Evolutionary conservation across 768 basidiomycete genomes (phyloP).

Genomic region (Xerocomellus chrysenteron): DNA sequence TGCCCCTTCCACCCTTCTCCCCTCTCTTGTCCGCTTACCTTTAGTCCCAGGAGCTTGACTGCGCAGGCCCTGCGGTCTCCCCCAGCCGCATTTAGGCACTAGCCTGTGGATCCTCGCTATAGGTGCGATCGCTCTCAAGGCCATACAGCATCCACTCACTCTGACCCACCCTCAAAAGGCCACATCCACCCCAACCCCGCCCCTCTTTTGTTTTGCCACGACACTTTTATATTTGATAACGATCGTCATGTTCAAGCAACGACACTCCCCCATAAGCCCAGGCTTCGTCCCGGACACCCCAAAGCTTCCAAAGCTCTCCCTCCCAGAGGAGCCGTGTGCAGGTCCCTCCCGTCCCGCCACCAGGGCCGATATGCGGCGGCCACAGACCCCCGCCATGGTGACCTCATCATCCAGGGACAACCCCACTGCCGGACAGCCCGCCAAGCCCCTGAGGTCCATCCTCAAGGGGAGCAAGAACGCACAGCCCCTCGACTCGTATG

Average conservation of each 20-base stretch:
- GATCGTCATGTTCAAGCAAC: slow-evolving; percentile 29
- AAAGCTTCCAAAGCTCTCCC: slow-evolving; percentile 14
- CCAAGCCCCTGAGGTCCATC: slow-evolving; percentile 29
- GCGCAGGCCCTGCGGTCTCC: slow-evolving; percentile 27
- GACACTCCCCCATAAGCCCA: slow-evolving; percentile 14
- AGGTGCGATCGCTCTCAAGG: slow-evolving; percentile 9
- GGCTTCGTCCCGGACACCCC: slow-evolving; percentile 22
- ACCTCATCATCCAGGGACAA: slow-evolving; percentile 19
- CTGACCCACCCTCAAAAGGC: neutral
- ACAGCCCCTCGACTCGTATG: slow-evolving; percentile 23
- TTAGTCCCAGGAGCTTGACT: slow-evolving; percentile 21
- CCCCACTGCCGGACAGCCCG: slow-evolving; percentile 22
- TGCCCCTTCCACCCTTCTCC: neutral
- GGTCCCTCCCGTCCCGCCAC: slow-evolving; percentile 16
- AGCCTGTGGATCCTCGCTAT: slow-evolving; percentile 16
- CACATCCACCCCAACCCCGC: neutral
- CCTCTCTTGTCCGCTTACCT: slow-evolving; percentile 15
- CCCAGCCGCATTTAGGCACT: slow-evolving; percentile 4
- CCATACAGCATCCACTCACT: neutral
- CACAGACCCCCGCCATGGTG: slow-evolving; percentile 17
- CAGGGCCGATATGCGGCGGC: slow-evolving; percentile 16
- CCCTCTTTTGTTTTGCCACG: slow-evolving; percentile 18
- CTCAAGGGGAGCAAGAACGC: slow-evolving; percentile 26
- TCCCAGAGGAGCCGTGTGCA: slow-evolving; percentile 16
- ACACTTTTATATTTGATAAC: slow-evolving; percentile 21